phyloP scores from a whole-genome alignment of 2,329 filamentous ascomycete species.

The Curvularia sp. region DNA sequence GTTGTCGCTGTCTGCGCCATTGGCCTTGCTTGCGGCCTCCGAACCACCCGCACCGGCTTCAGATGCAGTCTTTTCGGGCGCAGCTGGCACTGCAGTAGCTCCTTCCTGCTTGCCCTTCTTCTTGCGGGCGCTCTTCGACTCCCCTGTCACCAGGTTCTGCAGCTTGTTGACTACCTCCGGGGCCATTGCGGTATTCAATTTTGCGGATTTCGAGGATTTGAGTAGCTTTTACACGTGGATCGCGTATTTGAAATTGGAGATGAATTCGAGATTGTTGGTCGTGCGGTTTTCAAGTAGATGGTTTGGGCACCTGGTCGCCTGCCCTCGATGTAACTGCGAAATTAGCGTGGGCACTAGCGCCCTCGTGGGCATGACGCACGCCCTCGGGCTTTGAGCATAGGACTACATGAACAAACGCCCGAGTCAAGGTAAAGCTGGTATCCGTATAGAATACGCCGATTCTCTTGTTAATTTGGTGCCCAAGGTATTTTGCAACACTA shows the following conservation, averaged over 20 bases:
- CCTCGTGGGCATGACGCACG: conserved; percentile 19
- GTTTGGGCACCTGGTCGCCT: conserved; percentile 21
- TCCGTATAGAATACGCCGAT: neutral
- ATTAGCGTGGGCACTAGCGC: conserved; percentile 24
- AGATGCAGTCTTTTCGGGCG: conserved; percentile 45
- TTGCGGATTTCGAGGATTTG: conserved; percentile 14
- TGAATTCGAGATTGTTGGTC: conserved; percentile 12
- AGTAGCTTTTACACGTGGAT: conserved; percentile 24
- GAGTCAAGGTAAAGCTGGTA: neutral
- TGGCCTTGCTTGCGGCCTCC: conserved; percentile 52
- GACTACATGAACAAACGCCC: neutral
- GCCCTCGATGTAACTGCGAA: conserved; percentile 21
- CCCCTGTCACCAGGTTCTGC: conserved; percentile 63
- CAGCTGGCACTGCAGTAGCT: conserved; percentile 53
- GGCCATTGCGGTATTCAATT: conserved; percentile 36
- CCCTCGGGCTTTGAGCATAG: neutral
- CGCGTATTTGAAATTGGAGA: conserved; percentile 19
- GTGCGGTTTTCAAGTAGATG: conserved; percentile 20
- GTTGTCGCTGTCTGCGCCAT: conserved; percentile 73
- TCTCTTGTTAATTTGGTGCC: neutral
- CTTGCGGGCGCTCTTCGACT: conserved; percentile 62
- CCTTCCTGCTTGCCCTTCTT: conserved; percentile 57
- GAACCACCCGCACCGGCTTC: conserved; percentile 41
- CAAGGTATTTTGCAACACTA: neutral
- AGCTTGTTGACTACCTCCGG: conserved; percentile 70